Evolutionary conservation across 2,329 filamentous ascomycete species (phyloP).

Genomic region (Exophiala calicioides): DNA sequence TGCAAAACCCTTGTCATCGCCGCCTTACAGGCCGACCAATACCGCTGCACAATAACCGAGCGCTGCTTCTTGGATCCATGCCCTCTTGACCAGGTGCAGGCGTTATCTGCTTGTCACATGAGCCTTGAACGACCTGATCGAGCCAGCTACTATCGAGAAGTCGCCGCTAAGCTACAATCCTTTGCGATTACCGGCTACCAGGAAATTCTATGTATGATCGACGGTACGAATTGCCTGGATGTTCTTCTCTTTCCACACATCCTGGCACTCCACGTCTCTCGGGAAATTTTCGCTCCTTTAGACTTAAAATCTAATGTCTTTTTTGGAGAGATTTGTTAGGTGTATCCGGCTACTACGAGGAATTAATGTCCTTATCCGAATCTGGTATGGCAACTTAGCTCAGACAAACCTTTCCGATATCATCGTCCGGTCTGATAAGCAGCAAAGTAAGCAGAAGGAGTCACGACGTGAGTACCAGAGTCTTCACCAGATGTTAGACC

Average conservation of each 20-base stretch:
- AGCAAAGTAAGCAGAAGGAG: background rate
- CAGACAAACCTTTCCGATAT: slow-evolving; percentile 11
- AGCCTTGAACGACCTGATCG: slow-evolving; percentile 37
- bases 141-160: slow-evolving; percentile 13
- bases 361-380: slow-evolving; percentile 16
- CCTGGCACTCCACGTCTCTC: slow-evolving; percentile 36
- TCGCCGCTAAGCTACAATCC: slow-evolving; percentile 22
- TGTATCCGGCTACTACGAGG: slow-evolving; percentile 34
- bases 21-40: slow-evolving; percentile 1
- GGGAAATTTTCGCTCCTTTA: slow-evolving; percentile 48
- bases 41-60: slow-evolving; percentile 9
- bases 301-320: slow-evolving; percentile 40
- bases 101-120: slow-evolving; percentile 35
- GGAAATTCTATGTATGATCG: slow-evolving; percentile 8
- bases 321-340: slow-evolving; percentile 32
- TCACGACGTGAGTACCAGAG: slow-evolving; percentile 10
- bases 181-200: slow-evolving; percentile 21
- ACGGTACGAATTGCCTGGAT: slow-evolving; percentile 18
- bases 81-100: slow-evolving; percentile 30
- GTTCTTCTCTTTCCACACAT: slow-evolving; percentile 25
- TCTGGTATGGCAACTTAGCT: slow-evolving; percentile 9
- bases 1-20: slow-evolving; percentile 32
- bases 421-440: background rate
- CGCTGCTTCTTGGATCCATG: slow-evolving; percentile 37
- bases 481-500: slow-evolving; percentile 16